Evolutionary conservation across 306 rosid genomes (phyloP), one percentile per base, ranked within the genome.

Genomic region (Quercus glauca): DNA sequence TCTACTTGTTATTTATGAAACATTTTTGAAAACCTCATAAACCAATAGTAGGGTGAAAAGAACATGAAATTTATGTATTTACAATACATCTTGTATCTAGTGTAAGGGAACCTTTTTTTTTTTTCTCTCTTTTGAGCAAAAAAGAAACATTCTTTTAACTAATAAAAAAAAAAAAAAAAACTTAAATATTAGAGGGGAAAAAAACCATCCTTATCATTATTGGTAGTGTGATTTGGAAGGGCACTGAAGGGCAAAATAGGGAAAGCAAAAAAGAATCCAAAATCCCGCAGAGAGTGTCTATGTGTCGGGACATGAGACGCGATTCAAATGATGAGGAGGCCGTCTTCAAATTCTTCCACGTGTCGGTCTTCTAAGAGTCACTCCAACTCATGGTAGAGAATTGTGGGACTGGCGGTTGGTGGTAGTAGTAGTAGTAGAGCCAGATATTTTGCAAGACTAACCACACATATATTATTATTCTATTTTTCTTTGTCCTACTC

Each of bases 371-470:
- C 6, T 67, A 25, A 7, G 35, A 58, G 51, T 9, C 29, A 52
- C 69, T 76, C 7, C 5, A 82, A 76, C 78, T 76, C 43, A 69
- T 76, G 87, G 85, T 63, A 20, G 13, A 45, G 52, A 45, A 45
- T 45, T 77, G 75, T 35, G 73, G 64, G 51, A 13, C 49, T 60
- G 56, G 59, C 73, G 31, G 60, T 77, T 64, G 67, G 69, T 20
- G 0, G 45, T 0, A 8, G 45, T 8, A 8, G 45, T 2, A 8
- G 3, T 8, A 8, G 45, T 8, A 68, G 23, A 70, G 6, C 71
- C 74, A 69, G 83, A 87, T 87, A 81, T 87, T 84, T 84, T 67
- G 55, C 53, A 23, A 8, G 52, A 26, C 37, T 37, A 10, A 1
- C 74, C 73, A 55, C 69, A 6, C 17, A 43, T 59, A 21, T 31